Conservation (phyloP, 331 rosid species). For the Erythrophleum ivorense region DNA sequence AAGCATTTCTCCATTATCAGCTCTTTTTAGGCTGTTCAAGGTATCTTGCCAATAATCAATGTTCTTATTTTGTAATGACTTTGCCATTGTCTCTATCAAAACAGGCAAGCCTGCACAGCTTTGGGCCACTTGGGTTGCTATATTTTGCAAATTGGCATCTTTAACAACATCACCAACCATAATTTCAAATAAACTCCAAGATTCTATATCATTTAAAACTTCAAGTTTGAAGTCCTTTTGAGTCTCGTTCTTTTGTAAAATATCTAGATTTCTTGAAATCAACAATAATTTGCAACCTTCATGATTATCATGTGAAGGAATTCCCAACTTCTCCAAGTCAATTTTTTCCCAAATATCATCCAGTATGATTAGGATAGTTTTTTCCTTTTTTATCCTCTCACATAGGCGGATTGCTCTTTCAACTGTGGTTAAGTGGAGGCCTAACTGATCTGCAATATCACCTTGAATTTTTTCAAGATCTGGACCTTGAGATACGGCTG, state of each 20-base stretch:
- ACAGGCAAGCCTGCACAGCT: not conserved
- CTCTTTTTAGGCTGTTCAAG: not conserved
- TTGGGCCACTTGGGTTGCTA: not conserved
- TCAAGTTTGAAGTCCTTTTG: not conserved
- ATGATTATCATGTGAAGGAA: not conserved
- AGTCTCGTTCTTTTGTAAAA: not conserved
- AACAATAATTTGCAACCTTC: not conserved
- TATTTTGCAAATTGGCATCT: not conserved
- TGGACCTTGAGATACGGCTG: not conserved
- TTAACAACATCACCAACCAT: not conserved
- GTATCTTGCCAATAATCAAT: not conserved
- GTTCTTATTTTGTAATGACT: not conserved
- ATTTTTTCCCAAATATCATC: not conserved
- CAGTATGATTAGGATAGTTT: not conserved
- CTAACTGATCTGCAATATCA: not conserved
- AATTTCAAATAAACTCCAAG: not conserved
- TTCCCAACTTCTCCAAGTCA: not conserved
- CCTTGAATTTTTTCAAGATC: not conserved
- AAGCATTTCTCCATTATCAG: too few species aligned
- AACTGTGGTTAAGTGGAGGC: accelerated
- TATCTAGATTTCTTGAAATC: not conserved
- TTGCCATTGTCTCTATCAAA: not conserved
- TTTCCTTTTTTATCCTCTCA: not conserved
- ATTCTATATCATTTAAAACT: not conserved
- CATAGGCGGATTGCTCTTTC: not conserved